Evolutionary conservation across 495 filamentous ascomycete genomes (phyloP), one percentile per base, ranked within the genome.

Genomic region (Podospora didyma): DNA sequence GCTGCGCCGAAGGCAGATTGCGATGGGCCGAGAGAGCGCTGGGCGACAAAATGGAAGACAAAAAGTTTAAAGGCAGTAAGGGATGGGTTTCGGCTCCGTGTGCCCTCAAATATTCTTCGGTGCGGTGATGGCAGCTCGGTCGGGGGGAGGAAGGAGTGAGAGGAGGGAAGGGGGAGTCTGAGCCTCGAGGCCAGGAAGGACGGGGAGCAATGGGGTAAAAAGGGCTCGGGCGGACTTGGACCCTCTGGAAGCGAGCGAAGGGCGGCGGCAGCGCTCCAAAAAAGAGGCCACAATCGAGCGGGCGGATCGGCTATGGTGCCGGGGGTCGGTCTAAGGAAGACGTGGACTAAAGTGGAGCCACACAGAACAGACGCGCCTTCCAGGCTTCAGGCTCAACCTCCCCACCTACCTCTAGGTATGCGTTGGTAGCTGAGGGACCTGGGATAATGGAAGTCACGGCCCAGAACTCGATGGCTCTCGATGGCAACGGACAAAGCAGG

Each of bases 241-340:
- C 45, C 50, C 57, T 54, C 62, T 59, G 61, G 63, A 61, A 63
- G 63, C 63, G 59, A 69, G 54, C 54, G 58, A 59, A 66, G 61
- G 57, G 63, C 64, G 66, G 61, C 65, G 65, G 67, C 67, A 65
- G 67, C 67, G 64, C 65, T 56, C 59, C 56, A 56, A 41, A 49
- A 57, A 62, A 61, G 61, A 62, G 60, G 56, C 64, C 62, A 64
- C 60, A 67, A 58, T 65, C 60, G 62, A 64, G 59, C 64, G 64
- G 66, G 65, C 69, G 69, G 67, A 69, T 71, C 69, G 69, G 69
- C 67, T 71, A 65, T 71, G 69, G 61, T 71, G 69, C 69, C 69
- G 69, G 68, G 65, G 65, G 46, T 53, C 26, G 26, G 26, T 58
- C 51, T 48, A 50, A 62, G 61, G 64, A 63, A 56, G 61, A 63